A percentile compares a stretch with the other conserved stretches of the same genome.
phyloP scores from a whole-genome alignment of 345 rosid genomes.

The Pugionium cornutum region DNA sequence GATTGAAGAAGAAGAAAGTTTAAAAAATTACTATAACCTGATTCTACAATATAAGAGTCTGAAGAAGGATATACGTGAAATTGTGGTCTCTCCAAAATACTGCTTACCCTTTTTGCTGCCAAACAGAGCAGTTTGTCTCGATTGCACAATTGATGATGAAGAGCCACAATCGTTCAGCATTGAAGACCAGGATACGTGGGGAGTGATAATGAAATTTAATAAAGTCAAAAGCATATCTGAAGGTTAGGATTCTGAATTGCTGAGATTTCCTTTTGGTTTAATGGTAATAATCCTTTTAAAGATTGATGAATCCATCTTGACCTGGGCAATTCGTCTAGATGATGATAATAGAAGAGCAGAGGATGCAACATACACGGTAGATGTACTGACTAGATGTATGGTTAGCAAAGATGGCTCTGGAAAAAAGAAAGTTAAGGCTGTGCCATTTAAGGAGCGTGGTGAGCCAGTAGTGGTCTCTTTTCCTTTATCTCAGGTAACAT shows the following conservation, averaged over 20 bases:
- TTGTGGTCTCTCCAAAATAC: constrained; percentile 77
- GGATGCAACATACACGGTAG: constrained; percentile 70
- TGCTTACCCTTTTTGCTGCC: constrained; percentile 84
- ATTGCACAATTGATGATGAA: constrained; percentile 56
- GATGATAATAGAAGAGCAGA: constrained; percentile 68
- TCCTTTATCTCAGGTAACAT: constrained; percentile 69
- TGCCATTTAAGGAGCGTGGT: constrained; percentile 69
- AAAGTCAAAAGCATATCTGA: constrained; percentile 62
- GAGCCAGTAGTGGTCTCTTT: constrained; percentile 81
- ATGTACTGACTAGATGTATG: constrained; percentile 82
- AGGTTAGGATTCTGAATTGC: constrained; percentile 48
- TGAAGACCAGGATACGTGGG: constrained; percentile 82
- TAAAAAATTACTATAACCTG: constrained; percentile 75
- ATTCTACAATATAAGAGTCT: constrained; percentile 67
- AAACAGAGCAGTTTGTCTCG: constrained; percentile 70
- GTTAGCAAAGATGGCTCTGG: constrained; percentile 64
- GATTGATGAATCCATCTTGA: constrained; percentile 18
- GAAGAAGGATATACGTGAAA: constrained; percentile 76
- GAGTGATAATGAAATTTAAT: constrained; percentile 72
- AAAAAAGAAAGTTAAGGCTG: constrained; percentile 59
- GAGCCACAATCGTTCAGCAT: constrained; percentile 59
- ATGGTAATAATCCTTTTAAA: constrained; percentile 1
- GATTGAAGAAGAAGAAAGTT: constrained; percentile 92
- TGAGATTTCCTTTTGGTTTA: constrained; percentile 6
- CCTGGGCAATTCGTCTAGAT: constrained; percentile 50